These are phyloP conservation scores for Pseudonitzschia pungens DNA, from an alignment of 108 stramenopile species.

Conservation along the genomic window DNA sequence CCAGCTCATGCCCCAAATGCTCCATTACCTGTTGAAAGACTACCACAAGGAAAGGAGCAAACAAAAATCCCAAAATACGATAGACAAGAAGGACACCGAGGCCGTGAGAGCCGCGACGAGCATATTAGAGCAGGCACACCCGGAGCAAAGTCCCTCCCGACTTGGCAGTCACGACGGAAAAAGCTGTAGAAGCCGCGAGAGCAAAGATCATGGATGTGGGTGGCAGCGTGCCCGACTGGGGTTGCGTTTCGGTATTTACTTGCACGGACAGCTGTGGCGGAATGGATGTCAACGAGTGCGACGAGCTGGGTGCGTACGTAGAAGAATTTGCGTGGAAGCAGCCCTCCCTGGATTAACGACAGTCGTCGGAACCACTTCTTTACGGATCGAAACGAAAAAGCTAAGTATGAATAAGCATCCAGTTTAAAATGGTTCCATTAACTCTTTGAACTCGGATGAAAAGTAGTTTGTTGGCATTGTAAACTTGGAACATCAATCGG, in stretches of 20 bases:
- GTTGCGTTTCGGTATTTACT: slow-evolving; percentile 76
- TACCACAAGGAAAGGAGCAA: slow-evolving; percentile 20
- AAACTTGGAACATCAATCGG: no score
- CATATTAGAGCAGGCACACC: slow-evolving; percentile 41
- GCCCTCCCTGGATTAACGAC: slow-evolving; percentile 58
- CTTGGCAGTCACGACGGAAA: slow-evolving; percentile 64
- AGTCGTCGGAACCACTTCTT: not conserved
- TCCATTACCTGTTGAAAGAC: slow-evolving; percentile 62
- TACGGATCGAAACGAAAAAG: not conserved
- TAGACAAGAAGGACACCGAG: slow-evolving; percentile 36
- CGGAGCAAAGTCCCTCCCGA: slow-evolving; percentile 62
- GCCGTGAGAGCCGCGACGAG: slow-evolving; percentile 54
- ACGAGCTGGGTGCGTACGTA: slow-evolving; percentile 58
- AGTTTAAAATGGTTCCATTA: not conserved
- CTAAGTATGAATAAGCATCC: no score
- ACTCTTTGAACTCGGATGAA: not conserved
- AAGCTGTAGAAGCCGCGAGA: slow-evolving; percentile 47
- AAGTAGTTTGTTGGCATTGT: not conserved
- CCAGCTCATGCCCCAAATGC: slow-evolving; percentile 88
- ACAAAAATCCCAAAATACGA: slow-evolving; percentile 4
- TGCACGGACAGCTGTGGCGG: slow-evolving; percentile 79
- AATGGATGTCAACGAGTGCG: slow-evolving; percentile 21
- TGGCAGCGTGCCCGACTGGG: slow-evolving; percentile 60
- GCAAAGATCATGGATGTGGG: slow-evolving; percentile 29
- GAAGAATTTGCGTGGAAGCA: slow-evolving; percentile 87